phyloP scores from a whole-genome alignment of 2,329 filamentous ascomycete genomes.

The Calycina herbarum region DNA sequence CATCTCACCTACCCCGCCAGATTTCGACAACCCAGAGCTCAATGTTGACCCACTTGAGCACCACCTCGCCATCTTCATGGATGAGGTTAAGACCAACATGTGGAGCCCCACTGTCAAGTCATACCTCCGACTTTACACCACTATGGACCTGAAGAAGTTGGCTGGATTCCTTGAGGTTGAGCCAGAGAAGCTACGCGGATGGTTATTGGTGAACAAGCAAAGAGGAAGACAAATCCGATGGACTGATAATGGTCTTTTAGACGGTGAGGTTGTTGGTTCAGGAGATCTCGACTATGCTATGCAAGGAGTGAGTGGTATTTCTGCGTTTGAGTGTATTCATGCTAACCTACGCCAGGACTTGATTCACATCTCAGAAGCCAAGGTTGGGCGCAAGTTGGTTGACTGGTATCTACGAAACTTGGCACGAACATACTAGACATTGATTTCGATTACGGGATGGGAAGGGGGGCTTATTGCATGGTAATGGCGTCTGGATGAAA shows the following conservation, averaged over 20 bases:
- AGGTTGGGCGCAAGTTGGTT: constrained; percentile 94
- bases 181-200: constrained; percentile 91
- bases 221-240: constrained; percentile 94
- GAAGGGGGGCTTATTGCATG: constrained; percentile 30
- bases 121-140: constrained; percentile 98
- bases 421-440: constrained; percentile 79
- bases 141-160: constrained; percentile 98
- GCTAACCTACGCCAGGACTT: constrained; percentile 63
- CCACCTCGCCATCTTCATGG: constrained; percentile 97
- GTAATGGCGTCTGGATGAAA: constrained; percentile 35
- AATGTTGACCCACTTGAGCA: constrained; percentile 98
- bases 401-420: constrained; percentile 99
- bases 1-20: constrained; percentile 93
- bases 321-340: constrained; percentile 9
- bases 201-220: constrained; percentile 98
- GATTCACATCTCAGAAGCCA: constrained; percentile 98
- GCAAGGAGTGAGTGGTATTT: constrained; percentile 70
- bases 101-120: constrained; percentile 97
- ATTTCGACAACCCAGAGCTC: constrained; percentile 94
- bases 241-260: constrained; percentile 84
- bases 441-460: constrained; percentile 26
- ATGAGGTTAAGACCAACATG: constrained; percentile 99
- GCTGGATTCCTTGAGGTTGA: constrained; percentile 96
- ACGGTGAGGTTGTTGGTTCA: constrained; percentile 89
- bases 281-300: constrained; percentile 97